Conservation (phyloP, 2,329 filamentous ascomycete species). For the Elsinoe batatas region DNA sequence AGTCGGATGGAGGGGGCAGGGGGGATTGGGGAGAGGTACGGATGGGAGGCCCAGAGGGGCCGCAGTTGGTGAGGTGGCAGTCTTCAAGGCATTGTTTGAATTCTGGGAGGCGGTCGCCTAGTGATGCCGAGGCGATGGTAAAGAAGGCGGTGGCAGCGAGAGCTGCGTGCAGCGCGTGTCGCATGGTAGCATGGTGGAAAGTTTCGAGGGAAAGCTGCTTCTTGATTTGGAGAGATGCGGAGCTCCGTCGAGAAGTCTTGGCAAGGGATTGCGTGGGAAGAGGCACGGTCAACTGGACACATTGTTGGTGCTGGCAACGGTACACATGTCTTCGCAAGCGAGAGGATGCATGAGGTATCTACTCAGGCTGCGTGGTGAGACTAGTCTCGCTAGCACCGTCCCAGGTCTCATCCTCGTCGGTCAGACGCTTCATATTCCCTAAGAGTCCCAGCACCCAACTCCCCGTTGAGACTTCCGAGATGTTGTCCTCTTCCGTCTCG, state of each 20-base stretch:
- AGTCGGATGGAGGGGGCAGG: slow-evolving; percentile 14
- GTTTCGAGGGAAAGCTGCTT: not conserved
- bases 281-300: not conserved
- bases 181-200: slow-evolving; percentile 7
- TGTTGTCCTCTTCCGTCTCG: not conserved
- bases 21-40: slow-evolving; percentile 45
- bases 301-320: not conserved
- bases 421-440: not conserved
- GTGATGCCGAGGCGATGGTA: slow-evolving; percentile 50
- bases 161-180: slow-evolving; percentile 1
- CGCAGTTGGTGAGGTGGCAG: slow-evolving; percentile 73
- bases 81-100: slow-evolving; percentile 84
- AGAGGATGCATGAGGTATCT: not conserved
- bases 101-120: slow-evolving; percentile 76
- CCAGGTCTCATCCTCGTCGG: not conserved
- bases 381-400: not conserved
- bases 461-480: not conserved
- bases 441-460: not conserved
- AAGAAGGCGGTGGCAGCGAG: slow-evolving; percentile 11
- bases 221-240: not conserved
- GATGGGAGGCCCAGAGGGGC: slow-evolving; percentile 53
- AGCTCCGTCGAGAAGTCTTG: not conserved
- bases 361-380: not conserved
- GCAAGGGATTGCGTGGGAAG: not conserved
- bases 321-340: not conserved